phyloP scores from a whole-genome alignment of 768 basidiomycete genomes.

The Kwoniella sp. region DNA sequence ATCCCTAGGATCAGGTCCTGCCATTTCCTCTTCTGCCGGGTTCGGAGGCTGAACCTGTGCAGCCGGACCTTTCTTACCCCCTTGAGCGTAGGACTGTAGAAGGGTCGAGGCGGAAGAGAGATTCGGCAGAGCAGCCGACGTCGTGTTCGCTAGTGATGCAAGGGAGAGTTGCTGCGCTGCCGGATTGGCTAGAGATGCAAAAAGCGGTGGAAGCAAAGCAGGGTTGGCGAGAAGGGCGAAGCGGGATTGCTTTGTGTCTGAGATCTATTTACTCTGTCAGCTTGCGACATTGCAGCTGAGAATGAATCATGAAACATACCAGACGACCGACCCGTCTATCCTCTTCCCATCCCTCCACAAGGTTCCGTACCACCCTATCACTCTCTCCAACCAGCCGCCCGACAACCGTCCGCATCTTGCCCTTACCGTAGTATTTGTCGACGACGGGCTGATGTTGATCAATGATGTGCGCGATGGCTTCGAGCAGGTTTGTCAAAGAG shows the following conservation, averaged over 20 bases:
- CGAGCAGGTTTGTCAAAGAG: constrained; percentile 85
- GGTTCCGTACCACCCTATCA: constrained; percentile 74
- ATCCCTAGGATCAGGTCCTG: constrained; percentile 77
- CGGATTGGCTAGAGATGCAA: constrained; percentile 38
- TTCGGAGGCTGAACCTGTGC: constrained; percentile 18
- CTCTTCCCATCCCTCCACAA: constrained; percentile 87
- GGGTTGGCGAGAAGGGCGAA: constrained; percentile 51
- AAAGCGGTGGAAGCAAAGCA: constrained; percentile 40
- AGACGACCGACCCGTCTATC: constrained; percentile 75
- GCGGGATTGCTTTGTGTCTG: constrained; percentile 53
- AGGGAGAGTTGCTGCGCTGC: constrained; percentile 34
- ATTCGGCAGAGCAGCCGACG: constrained; percentile 44
- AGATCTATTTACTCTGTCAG: constrained; percentile 48
- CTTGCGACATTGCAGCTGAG: too few species aligned
- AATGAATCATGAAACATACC: constrained; percentile 28
- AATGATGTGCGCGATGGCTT: constrained; percentile 91
- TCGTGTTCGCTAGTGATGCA: constrained; percentile 38
- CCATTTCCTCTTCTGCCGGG: constrained; percentile 45
- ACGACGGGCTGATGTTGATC: constrained; percentile 97
- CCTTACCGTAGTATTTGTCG: constrained; percentile 92
- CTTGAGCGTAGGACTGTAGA: constrained; percentile 51
- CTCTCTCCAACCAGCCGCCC: constrained; percentile 75
- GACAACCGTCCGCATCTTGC: constrained; percentile 82
- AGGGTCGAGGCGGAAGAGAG: constrained; percentile 47
- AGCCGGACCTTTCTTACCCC: constrained; percentile 29